Evolutionary conservation across 1,284 basidiomycete genomes (phyloP).

Genomic region (Cutaneotrichosporon dermatis): DNA sequence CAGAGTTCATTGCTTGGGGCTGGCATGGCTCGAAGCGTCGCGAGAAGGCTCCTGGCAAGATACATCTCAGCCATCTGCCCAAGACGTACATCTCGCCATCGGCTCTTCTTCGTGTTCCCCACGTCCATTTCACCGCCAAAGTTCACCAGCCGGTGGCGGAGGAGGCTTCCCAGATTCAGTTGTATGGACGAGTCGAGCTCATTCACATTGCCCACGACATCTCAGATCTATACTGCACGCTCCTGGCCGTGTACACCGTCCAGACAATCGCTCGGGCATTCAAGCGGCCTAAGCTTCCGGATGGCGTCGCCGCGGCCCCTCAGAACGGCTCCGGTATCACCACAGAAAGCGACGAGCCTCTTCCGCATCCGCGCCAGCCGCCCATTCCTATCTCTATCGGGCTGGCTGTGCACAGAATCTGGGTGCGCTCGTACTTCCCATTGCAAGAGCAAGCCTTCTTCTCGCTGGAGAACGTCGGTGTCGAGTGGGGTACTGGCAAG

Average conservation of each 20-base stretch:
- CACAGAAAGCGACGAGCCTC: too few relatives aligned
- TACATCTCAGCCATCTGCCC: slow-evolving; percentile 21
- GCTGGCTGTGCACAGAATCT: slow-evolving; percentile 28
- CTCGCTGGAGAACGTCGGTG: slow-evolving; percentile 23
- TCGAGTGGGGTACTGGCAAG: slow-evolving; percentile 23
- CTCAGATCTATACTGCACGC: slow-evolving; percentile 66
- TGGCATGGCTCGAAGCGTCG: slow-evolving; percentile 14
- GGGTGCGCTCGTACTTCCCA: slow-evolving; percentile 42
- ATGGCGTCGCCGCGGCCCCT: neutral
- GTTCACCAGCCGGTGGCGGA: slow-evolving; percentile 18
- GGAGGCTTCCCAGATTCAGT: slow-evolving; percentile 19
- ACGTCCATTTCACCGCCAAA: slow-evolving; percentile 30
- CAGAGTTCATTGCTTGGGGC: slow-evolving; percentile 39
- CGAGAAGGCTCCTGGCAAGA: neutral
- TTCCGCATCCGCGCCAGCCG: neutral
- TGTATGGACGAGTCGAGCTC: slow-evolving; percentile 30
- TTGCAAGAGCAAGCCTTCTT: slow-evolving; percentile 41
- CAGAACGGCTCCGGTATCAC: too few relatives aligned
- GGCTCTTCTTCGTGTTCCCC: slow-evolving; percentile 42
- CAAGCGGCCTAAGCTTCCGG: neutral
- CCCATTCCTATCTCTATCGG: slow-evolving; percentile 32
- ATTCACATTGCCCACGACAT: slow-evolving; percentile 57
- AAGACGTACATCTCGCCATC: slow-evolving; percentile 40
- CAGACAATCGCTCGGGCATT: slow-evolving; percentile 7
- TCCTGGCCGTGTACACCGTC: slow-evolving; percentile 60